Percentiles rank a stretch among this genome's conserved stretches.
Evolutionary conservation across 2,329 filamentous ascomycete genomes (phyloP).

Genomic region (Aspergillus transmontanensis): DNA sequence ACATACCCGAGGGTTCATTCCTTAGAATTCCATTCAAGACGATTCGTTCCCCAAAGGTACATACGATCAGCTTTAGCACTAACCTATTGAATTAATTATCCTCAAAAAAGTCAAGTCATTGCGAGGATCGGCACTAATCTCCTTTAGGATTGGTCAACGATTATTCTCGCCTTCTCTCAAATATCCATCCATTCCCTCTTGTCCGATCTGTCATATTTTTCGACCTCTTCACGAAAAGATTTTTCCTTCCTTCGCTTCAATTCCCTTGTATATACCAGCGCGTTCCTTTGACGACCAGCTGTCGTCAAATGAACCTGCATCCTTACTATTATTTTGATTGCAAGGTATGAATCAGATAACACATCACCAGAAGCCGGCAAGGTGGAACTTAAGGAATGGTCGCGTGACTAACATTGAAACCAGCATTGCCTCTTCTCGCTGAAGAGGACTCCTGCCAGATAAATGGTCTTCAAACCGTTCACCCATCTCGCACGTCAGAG

Average conservation of each 20-base stretch:
- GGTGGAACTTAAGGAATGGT: constrained; percentile 1
- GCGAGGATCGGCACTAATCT: constrained; percentile 22
- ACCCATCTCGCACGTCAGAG: constrained; percentile 91
- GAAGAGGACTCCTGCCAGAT: constrained; percentile 71
- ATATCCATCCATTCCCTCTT: constrained; percentile 18
- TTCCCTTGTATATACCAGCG: constrained; percentile 51
- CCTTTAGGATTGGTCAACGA: constrained; percentile 12
- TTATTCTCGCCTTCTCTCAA: constrained; percentile 20
- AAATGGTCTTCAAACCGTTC: constrained; percentile 80
- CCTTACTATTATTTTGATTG: constrained; percentile 61
- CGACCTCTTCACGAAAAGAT: constrained; percentile 1
- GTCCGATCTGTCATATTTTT: constrained; percentile 10
- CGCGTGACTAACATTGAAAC: constrained; percentile 17
- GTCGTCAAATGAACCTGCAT: constrained; percentile 99
- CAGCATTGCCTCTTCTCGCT: constrained; percentile 59
- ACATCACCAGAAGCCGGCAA: constrained; percentile 2
- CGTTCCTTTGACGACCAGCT: constrained; percentile 82
- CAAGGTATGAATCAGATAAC: constrained; percentile 58
- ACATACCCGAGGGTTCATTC: constrained; percentile 2
- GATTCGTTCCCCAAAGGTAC: constrained; percentile 3
- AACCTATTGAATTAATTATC: constrained; percentile 9
- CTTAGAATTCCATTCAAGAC: constrained; percentile 1
- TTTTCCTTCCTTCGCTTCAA: constrained; percentile 7
- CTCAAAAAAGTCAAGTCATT: constrained; percentile 10
- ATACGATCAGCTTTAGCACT: constrained; percentile 9